Evolutionary conservation across 805 yeast species (phyloP).

Genomic region (Saturnispora hagleri): DNA sequence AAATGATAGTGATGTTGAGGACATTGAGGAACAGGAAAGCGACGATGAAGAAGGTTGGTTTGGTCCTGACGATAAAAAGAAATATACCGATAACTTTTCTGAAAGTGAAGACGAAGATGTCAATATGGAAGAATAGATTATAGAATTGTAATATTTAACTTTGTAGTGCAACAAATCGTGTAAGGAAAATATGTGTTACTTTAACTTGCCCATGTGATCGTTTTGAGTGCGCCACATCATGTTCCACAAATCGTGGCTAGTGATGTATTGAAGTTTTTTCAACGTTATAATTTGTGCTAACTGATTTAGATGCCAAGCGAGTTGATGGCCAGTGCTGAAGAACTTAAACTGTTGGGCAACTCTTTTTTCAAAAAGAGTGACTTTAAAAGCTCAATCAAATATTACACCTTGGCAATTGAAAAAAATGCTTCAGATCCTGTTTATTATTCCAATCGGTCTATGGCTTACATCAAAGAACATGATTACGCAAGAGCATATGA

Average conservation of each 20-base stretch:
- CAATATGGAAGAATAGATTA: slow-evolving; percentile 1
- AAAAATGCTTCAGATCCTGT: slow-evolving; percentile 43
- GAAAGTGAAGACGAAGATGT: slow-evolving; percentile 30
- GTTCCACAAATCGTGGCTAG: neutral
- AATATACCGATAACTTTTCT: slow-evolving; percentile 24
- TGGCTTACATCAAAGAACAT: slow-evolving; percentile 44
- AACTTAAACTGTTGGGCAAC: slow-evolving; percentile 1
- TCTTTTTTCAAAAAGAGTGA: neutral
- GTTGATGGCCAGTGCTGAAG: neutral
- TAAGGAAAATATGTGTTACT: neutral
- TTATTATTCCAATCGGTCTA: slow-evolving; percentile 59
- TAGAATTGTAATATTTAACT: neutral
- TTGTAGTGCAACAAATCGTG: neutral
- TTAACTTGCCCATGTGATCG: too few relatives aligned
- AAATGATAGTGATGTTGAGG: slow-evolving; percentile 17
- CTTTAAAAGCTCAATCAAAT: slow-evolving; percentile 23
- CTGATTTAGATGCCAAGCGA: neutral
- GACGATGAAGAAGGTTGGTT: slow-evolving; percentile 30
- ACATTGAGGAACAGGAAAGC: slow-evolving; percentile 27
- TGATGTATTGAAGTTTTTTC: neutral
- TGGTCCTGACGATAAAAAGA: slow-evolving; percentile 26
- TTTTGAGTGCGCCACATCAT: neutral
- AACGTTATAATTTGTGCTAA: neutral
- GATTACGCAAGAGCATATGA: slow-evolving; percentile 23
- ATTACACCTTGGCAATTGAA: slow-evolving; percentile 47